A percentile compares a stretch with the other conserved stretches of the same genome.
phyloP scores from a whole-genome alignment of 2,329 filamentous ascomycete genomes.

The Lizonia empirigonia region DNA sequence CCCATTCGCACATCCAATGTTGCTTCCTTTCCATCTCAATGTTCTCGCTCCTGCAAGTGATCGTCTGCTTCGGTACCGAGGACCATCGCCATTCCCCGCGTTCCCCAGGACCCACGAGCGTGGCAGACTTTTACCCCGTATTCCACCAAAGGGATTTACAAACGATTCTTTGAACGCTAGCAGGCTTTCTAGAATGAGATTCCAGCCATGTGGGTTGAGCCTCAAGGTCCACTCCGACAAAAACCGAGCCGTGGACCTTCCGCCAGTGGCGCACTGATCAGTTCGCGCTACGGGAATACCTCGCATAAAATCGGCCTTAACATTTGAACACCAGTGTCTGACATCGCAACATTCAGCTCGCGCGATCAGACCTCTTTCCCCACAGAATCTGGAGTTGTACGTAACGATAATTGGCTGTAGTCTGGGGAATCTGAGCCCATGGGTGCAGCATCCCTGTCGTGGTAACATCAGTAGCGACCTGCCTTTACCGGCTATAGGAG shows the following conservation, averaged over 20 bases:
- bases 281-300: neutral
- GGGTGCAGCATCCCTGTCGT: conserved; percentile 4
- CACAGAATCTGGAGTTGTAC: conserved; percentile 20
- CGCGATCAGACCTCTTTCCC: neutral
- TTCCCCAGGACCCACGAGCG: conserved; percentile 10
- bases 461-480: conserved; percentile 9
- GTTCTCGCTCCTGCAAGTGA: neutral
- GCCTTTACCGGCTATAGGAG: conserved; percentile 12
- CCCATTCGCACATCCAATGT: neutral
- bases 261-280: neutral
- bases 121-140: conserved; percentile 3
- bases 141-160: neutral
- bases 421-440: conserved; percentile 9
- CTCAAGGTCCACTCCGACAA: conserved; percentile 6
- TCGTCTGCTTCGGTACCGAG: neutral
- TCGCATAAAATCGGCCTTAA: conserved; percentile 15
- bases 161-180: conserved; percentile 3
- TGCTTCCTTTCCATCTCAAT: neutral
- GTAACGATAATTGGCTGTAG: conserved; percentile 31
- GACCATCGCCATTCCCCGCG: conserved; percentile 7
- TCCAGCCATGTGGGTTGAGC: conserved; percentile 14
- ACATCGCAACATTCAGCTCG: conserved; percentile 2
- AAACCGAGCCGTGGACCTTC: conserved; percentile 4
- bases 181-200: conserved; percentile 8
- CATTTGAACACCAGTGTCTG: neutral